Percentiles rank a stretch among this genome's conserved stretches.
phyloP scores from a whole-genome alignment of 306 rosid species.

The Chamaecrista fasciculata region DNA sequence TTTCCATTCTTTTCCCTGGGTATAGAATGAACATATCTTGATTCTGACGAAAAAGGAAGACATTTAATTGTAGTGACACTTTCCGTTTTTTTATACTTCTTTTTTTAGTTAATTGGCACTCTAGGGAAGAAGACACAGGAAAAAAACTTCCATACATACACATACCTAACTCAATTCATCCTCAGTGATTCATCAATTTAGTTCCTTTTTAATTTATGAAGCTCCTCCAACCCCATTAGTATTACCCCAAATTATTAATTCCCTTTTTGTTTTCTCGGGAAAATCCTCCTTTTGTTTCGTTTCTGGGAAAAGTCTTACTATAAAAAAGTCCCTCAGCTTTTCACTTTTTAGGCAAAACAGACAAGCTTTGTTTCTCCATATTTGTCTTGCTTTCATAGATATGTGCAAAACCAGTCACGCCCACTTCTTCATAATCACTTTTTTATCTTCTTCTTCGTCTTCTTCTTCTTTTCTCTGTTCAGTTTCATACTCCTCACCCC shows the following conservation, averaged over 20 bases:
- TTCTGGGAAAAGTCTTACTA: not conserved
- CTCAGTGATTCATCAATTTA: conserved; percentile 26
- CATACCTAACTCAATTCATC: not conserved
- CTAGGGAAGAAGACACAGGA: not conserved
- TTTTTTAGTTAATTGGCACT: not conserved
- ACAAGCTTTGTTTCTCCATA: conserved; percentile 38
- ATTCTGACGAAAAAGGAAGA: too few species aligned
- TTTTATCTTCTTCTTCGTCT: conserved; percentile 21
- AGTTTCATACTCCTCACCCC: not conserved
- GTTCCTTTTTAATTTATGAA: conserved; percentile 48
- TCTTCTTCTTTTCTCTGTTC: not conserved
- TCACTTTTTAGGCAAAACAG: conserved; percentile 27
- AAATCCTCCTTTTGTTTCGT: conserved; percentile 22
- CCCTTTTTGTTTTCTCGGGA: conserved; percentile 27
- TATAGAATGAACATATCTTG: too few species aligned
- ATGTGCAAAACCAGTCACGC: conserved; percentile 43
- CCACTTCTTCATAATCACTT: conserved; percentile 37
- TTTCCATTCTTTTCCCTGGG: too few species aligned
- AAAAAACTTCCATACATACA: not conserved
- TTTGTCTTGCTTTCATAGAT: conserved; percentile 36
- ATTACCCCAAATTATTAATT: conserved; percentile 11
- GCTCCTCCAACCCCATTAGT: conserved; percentile 38
- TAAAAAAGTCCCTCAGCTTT: conserved; percentile 35
- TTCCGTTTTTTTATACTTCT: not conserved
- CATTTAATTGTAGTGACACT: not conserved